Conservation (phyloP, 345 rosid genomes). For the Melaleuca alternifolia region DNA sequence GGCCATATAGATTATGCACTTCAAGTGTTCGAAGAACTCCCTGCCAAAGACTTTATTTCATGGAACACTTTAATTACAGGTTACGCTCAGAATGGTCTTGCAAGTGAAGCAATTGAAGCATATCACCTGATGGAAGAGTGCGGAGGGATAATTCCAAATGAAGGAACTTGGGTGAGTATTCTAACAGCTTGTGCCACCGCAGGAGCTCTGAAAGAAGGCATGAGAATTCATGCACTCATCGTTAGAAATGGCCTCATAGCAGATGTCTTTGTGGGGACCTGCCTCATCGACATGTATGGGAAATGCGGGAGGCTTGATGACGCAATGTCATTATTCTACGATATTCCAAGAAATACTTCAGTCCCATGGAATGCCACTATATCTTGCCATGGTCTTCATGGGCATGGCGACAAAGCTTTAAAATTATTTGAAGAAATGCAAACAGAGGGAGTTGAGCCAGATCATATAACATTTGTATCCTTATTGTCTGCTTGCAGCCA, state of each 20-base stretch:
- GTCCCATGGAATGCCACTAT: slow-evolving; percentile 40
- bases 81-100: slow-evolving; percentile 9
- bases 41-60: slow-evolving; percentile 6
- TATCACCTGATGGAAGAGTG: slow-evolving; percentile 3
- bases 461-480: slow-evolving; percentile 22
- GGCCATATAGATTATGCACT: slow-evolving; percentile 2
- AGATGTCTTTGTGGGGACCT: slow-evolving; percentile 7
- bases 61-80: slow-evolving; percentile 16
- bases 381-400: slow-evolving; percentile 38
- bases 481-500: slow-evolving; percentile 48
- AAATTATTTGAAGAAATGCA: slow-evolving; percentile 28
- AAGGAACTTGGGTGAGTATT: slow-evolving; percentile 8
- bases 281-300: slow-evolving; percentile 14
- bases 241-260: slow-evolving; percentile 1
- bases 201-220: slow-evolving; percentile 10
- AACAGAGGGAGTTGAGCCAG: slow-evolving; percentile 21
- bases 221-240: slow-evolving; percentile 3
- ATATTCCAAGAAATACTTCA: neutral
- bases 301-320: slow-evolving; percentile 14
- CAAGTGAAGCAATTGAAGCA: slow-evolving; percentile 6
- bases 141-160: neutral
- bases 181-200: slow-evolving; percentile 6
- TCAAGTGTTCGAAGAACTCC: slow-evolving; percentile 6
- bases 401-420: slow-evolving; percentile 28
- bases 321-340: slow-evolving; percentile 1